Conservation (phyloP, 2,329 filamentous ascomycete species). For the Blastomyces emzantsi region DNA sequence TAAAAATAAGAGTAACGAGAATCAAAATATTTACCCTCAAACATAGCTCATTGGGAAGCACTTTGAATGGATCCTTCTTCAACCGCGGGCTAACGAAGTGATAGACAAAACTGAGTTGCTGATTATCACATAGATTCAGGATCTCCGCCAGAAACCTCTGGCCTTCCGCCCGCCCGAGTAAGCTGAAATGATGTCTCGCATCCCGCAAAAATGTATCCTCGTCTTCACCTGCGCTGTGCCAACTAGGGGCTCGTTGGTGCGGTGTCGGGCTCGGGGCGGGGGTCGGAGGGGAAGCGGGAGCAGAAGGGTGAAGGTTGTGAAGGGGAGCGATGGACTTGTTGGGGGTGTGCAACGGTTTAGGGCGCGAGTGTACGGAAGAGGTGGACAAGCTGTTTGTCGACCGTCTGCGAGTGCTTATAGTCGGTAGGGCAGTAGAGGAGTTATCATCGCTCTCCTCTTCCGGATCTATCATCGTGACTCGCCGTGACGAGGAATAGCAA, state of each 20-base stretch:
- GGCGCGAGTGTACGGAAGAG: constrained; percentile 21
- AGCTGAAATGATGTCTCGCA: constrained; percentile 69
- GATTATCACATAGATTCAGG: constrained; percentile 87
- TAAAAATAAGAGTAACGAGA: constrained; percentile 10
- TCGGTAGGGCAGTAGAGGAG: background rate
- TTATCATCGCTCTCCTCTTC: constrained; percentile 6
- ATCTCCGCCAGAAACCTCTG: constrained; percentile 78
- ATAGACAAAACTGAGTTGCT: constrained; percentile 90
- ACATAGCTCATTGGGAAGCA: constrained; percentile 86
- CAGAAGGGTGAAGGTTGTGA: constrained; percentile 54
- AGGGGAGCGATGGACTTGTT: constrained; percentile 38
- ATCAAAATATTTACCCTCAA: constrained; percentile 55
- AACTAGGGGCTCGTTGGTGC: constrained; percentile 48
- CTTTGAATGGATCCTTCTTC: constrained; percentile 93
- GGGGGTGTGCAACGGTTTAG: constrained; percentile 40
- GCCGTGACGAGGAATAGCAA: constrained; percentile 6
- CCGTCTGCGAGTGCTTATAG: constrained; percentile 19
- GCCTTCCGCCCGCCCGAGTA: constrained; percentile 64
- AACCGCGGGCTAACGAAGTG: constrained; percentile 89
- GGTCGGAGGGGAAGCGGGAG: constrained; percentile 58
- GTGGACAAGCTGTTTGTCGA: constrained; percentile 25
- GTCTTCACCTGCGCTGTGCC: constrained; percentile 47
- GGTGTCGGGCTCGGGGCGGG: constrained; percentile 58
- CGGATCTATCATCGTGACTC: constrained; percentile 5
- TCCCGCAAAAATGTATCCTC: constrained; percentile 77